Percentiles rank a stretch among this genome's conserved stretches.
phyloP scores from a whole-genome alignment of 805 yeast genomes.

The Brettanomyces bruxellensis region DNA sequence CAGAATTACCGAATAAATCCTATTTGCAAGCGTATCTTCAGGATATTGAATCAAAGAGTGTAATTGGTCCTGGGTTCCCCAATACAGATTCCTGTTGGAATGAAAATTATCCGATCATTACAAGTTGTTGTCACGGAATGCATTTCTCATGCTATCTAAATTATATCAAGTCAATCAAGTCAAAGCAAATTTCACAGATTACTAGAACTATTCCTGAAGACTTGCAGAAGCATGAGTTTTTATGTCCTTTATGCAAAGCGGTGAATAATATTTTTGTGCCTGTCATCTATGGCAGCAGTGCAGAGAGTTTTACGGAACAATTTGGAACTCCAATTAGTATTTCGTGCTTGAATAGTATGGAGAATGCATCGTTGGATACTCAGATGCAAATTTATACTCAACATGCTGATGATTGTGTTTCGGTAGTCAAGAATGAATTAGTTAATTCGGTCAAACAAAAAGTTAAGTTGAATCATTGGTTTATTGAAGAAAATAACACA shows the following conservation, averaged over 20 bases:
- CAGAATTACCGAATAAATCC: background rate
- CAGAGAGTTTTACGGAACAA: constrained; percentile 12
- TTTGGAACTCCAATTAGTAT: constrained; percentile 4
- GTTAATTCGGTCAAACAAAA: constrained; percentile 12
- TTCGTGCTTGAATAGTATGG: background rate
- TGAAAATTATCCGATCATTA: constrained; percentile 40
- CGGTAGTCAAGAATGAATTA: constrained; percentile 12
- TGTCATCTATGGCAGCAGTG: constrained; percentile 47
- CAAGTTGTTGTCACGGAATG: constrained; percentile 92
- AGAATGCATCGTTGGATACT: background rate
- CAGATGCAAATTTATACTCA: background rate
- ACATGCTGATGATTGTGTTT: background rate
- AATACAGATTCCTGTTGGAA: constrained; percentile 23
- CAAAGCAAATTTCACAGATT: constrained; percentile 53
- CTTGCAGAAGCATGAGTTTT: constrained; percentile 57
- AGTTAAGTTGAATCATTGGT: constrained; percentile 22
- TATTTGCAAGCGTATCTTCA: constrained; percentile 23
- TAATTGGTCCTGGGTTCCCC: constrained; percentile 70
- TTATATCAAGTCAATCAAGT: constrained; percentile 46
- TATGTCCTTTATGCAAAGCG: constrained; percentile 89
- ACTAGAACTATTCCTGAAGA: constrained; percentile 80
- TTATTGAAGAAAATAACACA: constrained; percentile 13
- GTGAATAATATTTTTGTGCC: constrained; percentile 81
- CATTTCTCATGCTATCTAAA: constrained; percentile 70
- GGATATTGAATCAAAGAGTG: constrained; percentile 27